Evolutionary conservation across 352 stramenopile species (phyloP).

Genomic region (Globisporangium apiculatum): DNA sequence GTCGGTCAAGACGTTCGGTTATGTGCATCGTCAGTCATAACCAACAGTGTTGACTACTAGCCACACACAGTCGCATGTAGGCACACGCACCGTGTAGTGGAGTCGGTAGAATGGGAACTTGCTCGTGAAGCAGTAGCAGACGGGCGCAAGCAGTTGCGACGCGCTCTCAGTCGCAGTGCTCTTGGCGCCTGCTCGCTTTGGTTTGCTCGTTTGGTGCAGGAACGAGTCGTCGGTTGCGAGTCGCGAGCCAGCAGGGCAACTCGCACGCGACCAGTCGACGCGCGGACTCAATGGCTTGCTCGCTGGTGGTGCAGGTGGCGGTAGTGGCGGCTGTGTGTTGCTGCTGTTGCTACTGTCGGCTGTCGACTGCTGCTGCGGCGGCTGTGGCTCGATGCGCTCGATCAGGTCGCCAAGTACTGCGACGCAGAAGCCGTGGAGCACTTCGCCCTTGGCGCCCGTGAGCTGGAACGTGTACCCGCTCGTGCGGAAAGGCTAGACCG

Average conservation of each 20-base stretch:
- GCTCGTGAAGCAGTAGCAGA: slow-evolving; percentile 82
- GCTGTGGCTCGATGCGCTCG: background rate
- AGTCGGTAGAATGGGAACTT: slow-evolving; percentile 87
- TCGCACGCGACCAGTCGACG: slow-evolving; percentile 21
- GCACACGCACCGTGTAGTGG: slow-evolving; percentile 52
- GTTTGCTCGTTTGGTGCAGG: slow-evolving; percentile 6
- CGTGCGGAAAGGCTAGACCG: slow-evolving; percentile 38
- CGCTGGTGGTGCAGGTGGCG: background rate
- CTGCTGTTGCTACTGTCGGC: background rate
- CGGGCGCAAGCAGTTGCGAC: slow-evolving; percentile 29
- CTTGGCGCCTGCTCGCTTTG: slow-evolving; percentile 1
- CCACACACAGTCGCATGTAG: background rate
- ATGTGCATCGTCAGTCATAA: too few species aligned
- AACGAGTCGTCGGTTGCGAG: slow-evolving; percentile 9
- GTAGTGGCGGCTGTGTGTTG: too few species aligned
- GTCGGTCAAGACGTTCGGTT: background rate
- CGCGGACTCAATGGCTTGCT: slow-evolving; percentile 18
- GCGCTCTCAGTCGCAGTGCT: background rate
- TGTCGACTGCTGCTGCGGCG: background rate
- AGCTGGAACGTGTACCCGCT: slow-evolving; percentile 78
- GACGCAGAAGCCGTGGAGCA: slow-evolving; percentile 76
- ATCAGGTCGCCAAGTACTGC: slow-evolving; percentile 51
- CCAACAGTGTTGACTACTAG: background rate
- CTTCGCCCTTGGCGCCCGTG: slow-evolving; percentile 77
- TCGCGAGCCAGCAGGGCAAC: slow-evolving; percentile 15